A percentile compares a stretch with the other conserved stretches of the same genome.
These are phyloP conservation scores for Suaeda aralocaspica DNA, from an alignment of 148 eudicot genomes.

Conservation along the genomic window DNA sequence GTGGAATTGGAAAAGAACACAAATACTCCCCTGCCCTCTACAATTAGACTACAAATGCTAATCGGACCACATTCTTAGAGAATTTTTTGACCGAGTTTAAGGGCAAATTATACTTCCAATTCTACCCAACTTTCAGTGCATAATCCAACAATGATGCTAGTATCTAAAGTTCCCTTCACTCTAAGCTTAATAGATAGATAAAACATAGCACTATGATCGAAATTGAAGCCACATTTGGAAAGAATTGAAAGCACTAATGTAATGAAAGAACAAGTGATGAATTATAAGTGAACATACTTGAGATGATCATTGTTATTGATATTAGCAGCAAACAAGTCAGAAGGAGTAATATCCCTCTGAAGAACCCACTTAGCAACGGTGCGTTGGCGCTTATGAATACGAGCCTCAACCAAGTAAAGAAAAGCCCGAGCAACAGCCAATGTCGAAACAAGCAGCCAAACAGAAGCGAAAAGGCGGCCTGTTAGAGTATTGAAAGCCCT, in stretches of 20 bases:
- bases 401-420: constrained; percentile 57
- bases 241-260: neutral
- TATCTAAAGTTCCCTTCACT: too few relatives aligned
- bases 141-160: too few relatives aligned
- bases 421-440: constrained; percentile 62
- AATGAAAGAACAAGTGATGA: neutral
- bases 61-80: too few relatives aligned
- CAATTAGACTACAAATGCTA: too few relatives aligned
- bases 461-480: constrained; percentile 54
- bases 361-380: constrained; percentile 51
- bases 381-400: constrained; percentile 56
- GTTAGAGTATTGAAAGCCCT: constrained; percentile 43
- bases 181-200: neutral
- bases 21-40: too few relatives aligned
- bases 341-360: constrained; percentile 44
- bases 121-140: too few relatives aligned
- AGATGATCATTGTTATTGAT: constrained; percentile 49
- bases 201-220: neutral
- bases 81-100: too few relatives aligned
- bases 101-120: too few relatives aligned
- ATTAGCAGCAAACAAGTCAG: constrained; percentile 56
- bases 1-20: too few relatives aligned
- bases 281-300: constrained; percentile 24
- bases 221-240: neutral
- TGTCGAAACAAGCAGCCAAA: constrained; percentile 61